Conservation (phyloP, 1,139 yeast genomes). For the Yueomyces sp. region DNA sequence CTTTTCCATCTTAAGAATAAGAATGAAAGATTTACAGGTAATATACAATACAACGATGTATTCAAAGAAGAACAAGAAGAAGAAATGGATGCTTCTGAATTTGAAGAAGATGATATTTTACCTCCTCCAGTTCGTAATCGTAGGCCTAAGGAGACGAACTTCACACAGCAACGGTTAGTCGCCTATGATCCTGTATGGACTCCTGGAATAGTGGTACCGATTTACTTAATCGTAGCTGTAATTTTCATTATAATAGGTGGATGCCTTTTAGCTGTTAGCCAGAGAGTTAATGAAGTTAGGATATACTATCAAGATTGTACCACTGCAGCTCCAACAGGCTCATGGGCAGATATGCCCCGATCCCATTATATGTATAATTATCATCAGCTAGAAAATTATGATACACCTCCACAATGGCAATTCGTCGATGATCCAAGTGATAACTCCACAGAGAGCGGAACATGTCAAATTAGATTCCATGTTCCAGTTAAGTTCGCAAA, state of each 20-base stretch:
- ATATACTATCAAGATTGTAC: conserved; percentile 52
- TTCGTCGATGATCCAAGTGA: conserved; percentile 25
- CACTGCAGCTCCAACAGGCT: conserved; percentile 26
- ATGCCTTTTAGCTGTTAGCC: conserved; percentile 47
- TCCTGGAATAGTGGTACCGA: conserved; percentile 63
- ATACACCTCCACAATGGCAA: conserved; percentile 44
- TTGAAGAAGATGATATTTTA: conserved; percentile 20
- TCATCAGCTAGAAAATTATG: conserved; percentile 24
- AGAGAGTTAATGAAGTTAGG: conserved; percentile 45
- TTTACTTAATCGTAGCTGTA: conserved; percentile 47
- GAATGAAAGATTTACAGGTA: conserved; percentile 5
- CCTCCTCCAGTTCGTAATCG: conserved; percentile 4
- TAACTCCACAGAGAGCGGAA: conserved; percentile 17
- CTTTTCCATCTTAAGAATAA: not conserved
- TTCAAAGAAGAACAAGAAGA: conserved; percentile 17
- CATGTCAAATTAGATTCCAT: conserved; percentile 46
- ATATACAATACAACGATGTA: conserved; percentile 6
- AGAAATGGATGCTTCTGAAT: conserved; percentile 22
- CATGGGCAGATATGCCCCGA: conserved; percentile 35
- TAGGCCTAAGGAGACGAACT: conserved; percentile 54
- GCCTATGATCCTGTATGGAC: conserved; percentile 80
- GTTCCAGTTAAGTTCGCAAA: conserved; percentile 46
- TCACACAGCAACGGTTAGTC: conserved; percentile 62
- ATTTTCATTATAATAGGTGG: conserved; percentile 67
- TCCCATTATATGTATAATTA: conserved; percentile 42